Evolutionary conservation across 2,329 filamentous ascomycete species (phyloP).

Genomic region (Daldinia eschscholtzii): DNA sequence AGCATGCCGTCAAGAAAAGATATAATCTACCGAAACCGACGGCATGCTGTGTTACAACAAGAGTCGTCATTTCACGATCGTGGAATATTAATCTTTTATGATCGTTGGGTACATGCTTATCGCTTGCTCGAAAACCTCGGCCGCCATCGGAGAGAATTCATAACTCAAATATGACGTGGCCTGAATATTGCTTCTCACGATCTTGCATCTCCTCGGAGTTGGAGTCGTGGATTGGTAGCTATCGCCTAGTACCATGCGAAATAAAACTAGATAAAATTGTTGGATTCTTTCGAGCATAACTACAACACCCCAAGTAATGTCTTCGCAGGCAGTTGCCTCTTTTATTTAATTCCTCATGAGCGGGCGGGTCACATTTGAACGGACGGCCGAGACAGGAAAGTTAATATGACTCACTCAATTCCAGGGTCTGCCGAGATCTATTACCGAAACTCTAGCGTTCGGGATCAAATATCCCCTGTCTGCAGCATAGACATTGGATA

Average conservation of each 20-base stretch:
- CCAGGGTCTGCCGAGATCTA: constrained; percentile 11
- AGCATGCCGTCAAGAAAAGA: background rate
- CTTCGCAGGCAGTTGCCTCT: constrained; percentile 3
- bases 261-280: background rate
- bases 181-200: background rate
- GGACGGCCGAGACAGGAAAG: constrained; percentile 16
- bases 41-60: background rate
- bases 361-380: background rate
- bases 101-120: background rate
- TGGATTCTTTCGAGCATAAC: background rate
- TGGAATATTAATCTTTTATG: background rate
- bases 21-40: background rate
- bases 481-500: background rate
- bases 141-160: background rate
- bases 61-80: background rate
- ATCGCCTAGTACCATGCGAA: background rate
- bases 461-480: constrained; percentile 11
- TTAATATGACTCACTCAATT: constrained; percentile 24
- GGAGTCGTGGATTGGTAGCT: background rate
- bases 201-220: constrained; percentile 24
- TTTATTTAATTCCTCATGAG: constrained; percentile 1
- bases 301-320: background rate
- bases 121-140: background rate
- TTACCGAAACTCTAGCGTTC: constrained; percentile 7
- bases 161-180: background rate